Percentiles rank a stretch among this genome's conserved stretches.
Evolutionary conservation across 1,284 basidiomycete species (phyloP).

Genomic region (Takashimella koratensis): DNA sequence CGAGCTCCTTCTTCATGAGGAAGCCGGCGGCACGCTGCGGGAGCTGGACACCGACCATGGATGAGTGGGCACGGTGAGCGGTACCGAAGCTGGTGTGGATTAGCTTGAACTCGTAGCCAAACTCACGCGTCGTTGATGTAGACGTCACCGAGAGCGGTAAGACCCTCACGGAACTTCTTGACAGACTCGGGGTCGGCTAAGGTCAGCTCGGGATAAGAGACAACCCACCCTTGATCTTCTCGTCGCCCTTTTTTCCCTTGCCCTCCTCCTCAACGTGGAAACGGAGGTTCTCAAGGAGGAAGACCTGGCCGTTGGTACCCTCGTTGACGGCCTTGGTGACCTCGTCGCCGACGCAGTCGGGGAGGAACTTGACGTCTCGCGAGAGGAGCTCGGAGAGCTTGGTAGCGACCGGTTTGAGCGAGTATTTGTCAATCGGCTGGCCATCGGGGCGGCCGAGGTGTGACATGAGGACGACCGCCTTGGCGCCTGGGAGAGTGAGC

Average conservation of each 20-base stretch:
- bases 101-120: background rate
- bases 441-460: slow-evolving; percentile 97
- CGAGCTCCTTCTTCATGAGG: slow-evolving; percentile 98
- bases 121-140: slow-evolving; percentile 89
- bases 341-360: slow-evolving; percentile 81
- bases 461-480: slow-evolving; percentile 89
- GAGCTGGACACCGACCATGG: slow-evolving; percentile 95
- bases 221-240: slow-evolving; percentile 71
- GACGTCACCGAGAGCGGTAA: slow-evolving; percentile 91
- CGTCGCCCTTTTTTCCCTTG: slow-evolving; percentile 81
- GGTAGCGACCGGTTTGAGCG: slow-evolving; percentile 73
- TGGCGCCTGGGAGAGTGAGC: slow-evolving; percentile 60
- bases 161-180: slow-evolving; percentile 74
- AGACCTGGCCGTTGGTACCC: slow-evolving; percentile 71
- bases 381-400: slow-evolving; percentile 68
- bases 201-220: slow-evolving; percentile 2
- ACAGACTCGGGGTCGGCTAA: slow-evolving; percentile 75
- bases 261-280: slow-evolving; percentile 99
- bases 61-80: slow-evolving; percentile 96
- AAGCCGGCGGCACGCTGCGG: slow-evolving; percentile 92
- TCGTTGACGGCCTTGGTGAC: slow-evolving; percentile 72
- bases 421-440: slow-evolving; percentile 82
- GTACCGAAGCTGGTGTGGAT: slow-evolving; percentile 67
- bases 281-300: slow-evolving; percentile 94
- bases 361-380: slow-evolving; percentile 73